phyloP scores from a whole-genome alignment of 805 yeast species.

The Pichia gijzeniarum region DNA sequence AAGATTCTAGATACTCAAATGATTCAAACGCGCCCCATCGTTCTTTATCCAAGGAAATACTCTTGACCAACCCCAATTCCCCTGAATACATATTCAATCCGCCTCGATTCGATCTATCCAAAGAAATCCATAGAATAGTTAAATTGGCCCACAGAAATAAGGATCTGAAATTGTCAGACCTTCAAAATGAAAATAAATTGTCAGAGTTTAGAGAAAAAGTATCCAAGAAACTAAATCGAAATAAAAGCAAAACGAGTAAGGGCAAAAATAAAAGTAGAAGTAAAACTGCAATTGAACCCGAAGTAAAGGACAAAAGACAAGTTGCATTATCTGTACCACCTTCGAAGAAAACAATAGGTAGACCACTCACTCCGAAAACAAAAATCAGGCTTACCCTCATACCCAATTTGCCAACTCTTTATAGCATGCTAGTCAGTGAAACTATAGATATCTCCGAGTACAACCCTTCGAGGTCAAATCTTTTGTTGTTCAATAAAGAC shows the following conservation, averaged over 20 bases:
- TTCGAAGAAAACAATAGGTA: slow-evolving; percentile 26
- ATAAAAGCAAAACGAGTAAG: too few species aligned
- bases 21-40: too few species aligned
- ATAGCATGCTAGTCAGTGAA: slow-evolving; percentile 35
- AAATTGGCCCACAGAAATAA: slow-evolving; percentile 13
- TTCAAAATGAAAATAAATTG: slow-evolving; percentile 2
- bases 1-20: too few species aligned
- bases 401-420: slow-evolving; percentile 38
- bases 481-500: background rate
- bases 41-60: background rate
- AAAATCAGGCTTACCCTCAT: slow-evolving; percentile 42
- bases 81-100: background rate
- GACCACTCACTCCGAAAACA: slow-evolving; percentile 46
- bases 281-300: too few species aligned
- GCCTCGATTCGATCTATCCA: slow-evolving; percentile 4
- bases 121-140: slow-evolving; percentile 2
- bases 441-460: slow-evolving; percentile 9
- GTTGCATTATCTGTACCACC: too few species aligned
- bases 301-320: too few species aligned
- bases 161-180: slow-evolving; percentile 7
- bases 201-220: slow-evolving; percentile 3
- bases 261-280: too few species aligned
- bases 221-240: slow-evolving; percentile 6
- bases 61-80: slow-evolving; percentile 3
- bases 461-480: background rate